Evolutionary conservation across 2,329 filamentous ascomycete genomes (phyloP).

Genomic region (Talaromyces albobiverticillius): DNA sequence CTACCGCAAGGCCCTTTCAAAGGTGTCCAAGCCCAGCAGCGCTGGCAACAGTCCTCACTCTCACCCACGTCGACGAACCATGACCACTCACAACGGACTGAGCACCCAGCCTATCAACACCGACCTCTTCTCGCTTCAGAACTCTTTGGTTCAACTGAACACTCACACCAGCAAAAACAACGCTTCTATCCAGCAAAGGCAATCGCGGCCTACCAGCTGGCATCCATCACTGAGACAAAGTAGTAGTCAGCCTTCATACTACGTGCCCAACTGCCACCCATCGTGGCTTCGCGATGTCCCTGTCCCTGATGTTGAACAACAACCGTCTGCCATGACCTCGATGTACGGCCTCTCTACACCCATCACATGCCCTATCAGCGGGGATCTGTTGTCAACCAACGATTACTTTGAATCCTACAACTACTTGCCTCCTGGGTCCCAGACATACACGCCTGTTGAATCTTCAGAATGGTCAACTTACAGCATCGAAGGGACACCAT

Average conservation of each 20-base stretch:
- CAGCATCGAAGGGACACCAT: conserved; percentile 16
- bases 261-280: conserved; percentile 11
- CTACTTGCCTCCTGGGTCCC: conserved; percentile 16
- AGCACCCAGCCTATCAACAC: conserved; percentile 25
- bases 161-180: conserved; percentile 17
- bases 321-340: conserved; percentile 4
- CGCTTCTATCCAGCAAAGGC: conserved; percentile 26
- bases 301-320: not conserved
- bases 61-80: conserved; percentile 38
- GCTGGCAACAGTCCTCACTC: conserved; percentile 65
- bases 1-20: conserved; percentile 47
- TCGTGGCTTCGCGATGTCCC: conserved; percentile 9
- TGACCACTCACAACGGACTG: conserved; percentile 50
- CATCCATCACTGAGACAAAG: conserved; percentile 60
- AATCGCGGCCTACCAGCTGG: conserved; percentile 69
- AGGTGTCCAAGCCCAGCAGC: conserved; percentile 64
- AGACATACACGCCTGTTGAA: conserved; percentile 19
- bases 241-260: conserved; percentile 5
- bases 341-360: conserved; percentile 14
- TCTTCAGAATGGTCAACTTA: conserved; percentile 23
- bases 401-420: conserved; percentile 21
- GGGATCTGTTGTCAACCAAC: conserved; percentile 19
- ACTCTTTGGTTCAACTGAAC: conserved; percentile 31
- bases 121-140: conserved; percentile 46
- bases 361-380: conserved; percentile 16